phyloP scores from a whole-genome alignment of 345 rosid species.

The Odontarrhena argentea region DNA sequence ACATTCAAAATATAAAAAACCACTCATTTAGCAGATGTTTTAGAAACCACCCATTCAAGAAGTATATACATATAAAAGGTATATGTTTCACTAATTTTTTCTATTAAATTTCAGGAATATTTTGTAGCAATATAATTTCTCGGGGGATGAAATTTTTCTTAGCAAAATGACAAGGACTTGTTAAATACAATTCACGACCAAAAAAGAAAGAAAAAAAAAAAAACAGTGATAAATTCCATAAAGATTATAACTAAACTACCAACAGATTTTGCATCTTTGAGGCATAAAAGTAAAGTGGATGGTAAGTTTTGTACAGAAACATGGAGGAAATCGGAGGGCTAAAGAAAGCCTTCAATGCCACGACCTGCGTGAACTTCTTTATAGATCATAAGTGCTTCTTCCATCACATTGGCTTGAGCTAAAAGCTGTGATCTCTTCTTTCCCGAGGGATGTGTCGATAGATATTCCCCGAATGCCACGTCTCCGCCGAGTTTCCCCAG shows the following conservation, averaged over 20 bases:
- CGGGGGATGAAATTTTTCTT: no score
- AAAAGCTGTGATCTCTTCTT: slow-evolving; percentile 74
- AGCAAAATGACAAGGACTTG: background rate
- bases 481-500: slow-evolving; percentile 66
- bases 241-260: background rate
- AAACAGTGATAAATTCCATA: no score
- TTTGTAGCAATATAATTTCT: no score
- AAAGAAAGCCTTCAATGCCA: slow-evolving; percentile 81
- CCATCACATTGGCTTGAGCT: slow-evolving; percentile 84
- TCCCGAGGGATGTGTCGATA: slow-evolving; percentile 96
- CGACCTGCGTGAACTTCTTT: slow-evolving; percentile 64
- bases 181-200: background rate
- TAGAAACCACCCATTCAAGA: no score
- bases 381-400: slow-evolving; percentile 78
- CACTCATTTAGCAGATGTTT: no score
- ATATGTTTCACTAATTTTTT: no score
- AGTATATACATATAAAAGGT: no score
- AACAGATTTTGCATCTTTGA: background rate
- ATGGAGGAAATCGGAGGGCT: slow-evolving; percentile 22
- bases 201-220: no score
- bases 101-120: no score
- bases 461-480: slow-evolving; percentile 55
- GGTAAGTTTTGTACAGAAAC: slow-evolving; percentile 10
- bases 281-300: background rate
- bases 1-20: no score